phyloP scores from a whole-genome alignment of 345 rosid species.

The Camelina neglecta region DNA sequence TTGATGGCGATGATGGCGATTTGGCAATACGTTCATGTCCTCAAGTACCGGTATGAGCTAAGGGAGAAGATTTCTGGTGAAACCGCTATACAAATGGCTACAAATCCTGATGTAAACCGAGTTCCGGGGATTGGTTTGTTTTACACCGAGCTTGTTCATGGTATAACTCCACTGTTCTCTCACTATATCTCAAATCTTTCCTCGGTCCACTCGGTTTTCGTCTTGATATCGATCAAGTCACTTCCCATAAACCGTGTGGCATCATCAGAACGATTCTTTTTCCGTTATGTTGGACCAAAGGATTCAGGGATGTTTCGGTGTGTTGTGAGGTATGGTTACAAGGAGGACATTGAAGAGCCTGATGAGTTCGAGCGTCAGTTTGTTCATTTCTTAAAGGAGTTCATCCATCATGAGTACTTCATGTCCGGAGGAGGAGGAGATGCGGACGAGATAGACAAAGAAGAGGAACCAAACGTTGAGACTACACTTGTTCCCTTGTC shows the following conservation, averaged over 20 bases:
- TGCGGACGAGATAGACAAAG: slow-evolving; percentile 38
- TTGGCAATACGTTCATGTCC: slow-evolving; percentile 68
- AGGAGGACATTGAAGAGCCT: slow-evolving; percentile 51
- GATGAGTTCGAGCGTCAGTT: slow-evolving; percentile 59
- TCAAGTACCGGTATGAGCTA: slow-evolving; percentile 59
- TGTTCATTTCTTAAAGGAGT: slow-evolving; percentile 56
- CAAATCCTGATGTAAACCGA: slow-evolving; percentile 49
- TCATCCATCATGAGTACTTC: slow-evolving; percentile 54
- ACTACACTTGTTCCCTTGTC: slow-evolving; percentile 32
- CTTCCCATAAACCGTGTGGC: slow-evolving; percentile 62
- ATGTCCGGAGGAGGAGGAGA: slow-evolving; percentile 46
- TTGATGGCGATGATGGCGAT: slow-evolving; percentile 61
- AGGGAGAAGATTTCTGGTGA: slow-evolving; percentile 62
- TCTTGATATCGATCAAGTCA: slow-evolving; percentile 69
- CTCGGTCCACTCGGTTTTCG: slow-evolving; percentile 64
- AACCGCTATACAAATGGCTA: slow-evolving; percentile 48
- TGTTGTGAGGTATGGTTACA: slow-evolving; percentile 73
- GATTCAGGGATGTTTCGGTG: slow-evolving; percentile 72
- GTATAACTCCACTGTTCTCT: slow-evolving; percentile 73
- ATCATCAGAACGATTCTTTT: slow-evolving; percentile 62
- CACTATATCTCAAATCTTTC: slow-evolving; percentile 68
- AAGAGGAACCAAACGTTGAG: slow-evolving; percentile 45
- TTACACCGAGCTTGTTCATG: slow-evolving; percentile 79
- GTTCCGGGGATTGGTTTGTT: slow-evolving; percentile 72
- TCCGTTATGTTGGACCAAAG: slow-evolving; percentile 65